Percentiles rank a stretch among this genome's conserved stretches.
phyloP scores from a whole-genome alignment of 1,139 yeast species.

The Hanseniaspora sp. region DNA sequence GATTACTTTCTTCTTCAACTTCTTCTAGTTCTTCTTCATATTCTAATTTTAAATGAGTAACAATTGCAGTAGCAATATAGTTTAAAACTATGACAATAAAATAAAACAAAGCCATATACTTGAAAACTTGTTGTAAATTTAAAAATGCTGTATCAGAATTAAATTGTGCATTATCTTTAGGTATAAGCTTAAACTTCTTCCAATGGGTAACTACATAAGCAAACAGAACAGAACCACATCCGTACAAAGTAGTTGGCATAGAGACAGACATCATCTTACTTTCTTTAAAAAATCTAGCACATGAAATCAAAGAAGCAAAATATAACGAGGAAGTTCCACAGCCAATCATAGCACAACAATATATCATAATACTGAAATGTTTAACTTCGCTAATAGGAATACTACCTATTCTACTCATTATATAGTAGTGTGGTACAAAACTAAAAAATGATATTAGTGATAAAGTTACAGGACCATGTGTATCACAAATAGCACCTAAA shows the following conservation, averaged over 20 bases:
- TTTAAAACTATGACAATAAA: conserved; percentile 45
- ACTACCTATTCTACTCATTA: conserved; percentile 34
- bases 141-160: conserved; percentile 34
- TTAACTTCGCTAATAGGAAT: conserved; percentile 27
- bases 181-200: conserved; percentile 32
- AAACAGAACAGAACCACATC: conserved; percentile 47
- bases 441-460: conserved; percentile 52
- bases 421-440: conserved; percentile 62
- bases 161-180: conserved; percentile 28
- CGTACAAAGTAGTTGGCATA: conserved; percentile 78
- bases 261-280: conserved; percentile 73
- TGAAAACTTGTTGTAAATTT: conserved; percentile 46
- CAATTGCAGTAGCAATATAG: conserved; percentile 53
- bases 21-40: conserved; percentile 8
- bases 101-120: conserved; percentile 48
- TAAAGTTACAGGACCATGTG: conserved; percentile 69
- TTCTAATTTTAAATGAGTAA: conserved; percentile 34
- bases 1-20: conserved; percentile 33
- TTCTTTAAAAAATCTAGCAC: conserved; percentile 71
- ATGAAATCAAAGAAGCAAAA: conserved; percentile 65
- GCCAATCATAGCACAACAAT: conserved; percentile 51
- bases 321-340: conserved; percentile 72
- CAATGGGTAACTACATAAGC: conserved; percentile 15
- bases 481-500: conserved; percentile 73
- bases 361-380: conserved; percentile 25